Percentiles rank a stretch among this genome's conserved stretches.
These are phyloP conservation scores for Aspergillus cristatus DNA, from an alignment of 495 filamentous ascomycete genomes.

Conservation along the genomic window DNA sequence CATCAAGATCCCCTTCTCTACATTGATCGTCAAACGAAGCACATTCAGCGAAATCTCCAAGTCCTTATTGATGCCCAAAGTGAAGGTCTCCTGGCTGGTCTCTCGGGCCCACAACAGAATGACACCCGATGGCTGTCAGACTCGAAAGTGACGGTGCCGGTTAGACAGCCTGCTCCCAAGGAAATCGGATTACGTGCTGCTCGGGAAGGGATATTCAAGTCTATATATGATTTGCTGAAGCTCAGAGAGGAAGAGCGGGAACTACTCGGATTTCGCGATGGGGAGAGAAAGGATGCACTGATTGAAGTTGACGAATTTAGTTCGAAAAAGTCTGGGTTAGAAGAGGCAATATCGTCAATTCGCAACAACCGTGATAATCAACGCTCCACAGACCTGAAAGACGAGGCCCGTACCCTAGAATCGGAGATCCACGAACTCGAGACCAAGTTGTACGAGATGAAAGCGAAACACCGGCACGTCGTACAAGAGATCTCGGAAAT, in stretches of 20 bases:
- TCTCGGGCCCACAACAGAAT: constrained; percentile 23
- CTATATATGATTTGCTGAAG: constrained; percentile 62
- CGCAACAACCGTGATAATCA: constrained; percentile 29
- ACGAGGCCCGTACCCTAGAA: constrained; percentile 44
- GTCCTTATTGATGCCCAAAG: constrained; percentile 76
- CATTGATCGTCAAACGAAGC: constrained; percentile 35
- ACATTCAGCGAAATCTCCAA: constrained; percentile 71
- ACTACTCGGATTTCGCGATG: constrained; percentile 47
- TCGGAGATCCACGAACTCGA: constrained; percentile 57
- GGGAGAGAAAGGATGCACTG: constrained; percentile 49
- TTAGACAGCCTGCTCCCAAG: constrained; percentile 49
- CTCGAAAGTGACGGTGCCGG: constrained; percentile 41
- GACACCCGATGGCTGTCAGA: constrained; percentile 21
- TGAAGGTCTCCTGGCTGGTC: constrained; percentile 55
- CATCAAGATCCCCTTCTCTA: constrained; percentile 33
- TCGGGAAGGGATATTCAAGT: constrained; percentile 57
- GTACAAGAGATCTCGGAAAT: constrained; percentile 50
- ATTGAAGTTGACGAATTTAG: constrained; percentile 52
- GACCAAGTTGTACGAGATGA: constrained; percentile 57
- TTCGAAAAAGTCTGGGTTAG: constrained; percentile 37
- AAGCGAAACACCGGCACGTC: constrained; percentile 51
- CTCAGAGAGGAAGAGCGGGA: constrained; percentile 64
- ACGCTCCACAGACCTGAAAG: constrained; percentile 30
- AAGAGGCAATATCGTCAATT: constrained; percentile 36
- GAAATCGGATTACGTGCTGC: constrained; percentile 57